Percentiles rank a stretch among this genome's conserved stretches.
phyloP scores from a whole-genome alignment of 805 yeast genomes.

The Candida morakotiae region DNA sequence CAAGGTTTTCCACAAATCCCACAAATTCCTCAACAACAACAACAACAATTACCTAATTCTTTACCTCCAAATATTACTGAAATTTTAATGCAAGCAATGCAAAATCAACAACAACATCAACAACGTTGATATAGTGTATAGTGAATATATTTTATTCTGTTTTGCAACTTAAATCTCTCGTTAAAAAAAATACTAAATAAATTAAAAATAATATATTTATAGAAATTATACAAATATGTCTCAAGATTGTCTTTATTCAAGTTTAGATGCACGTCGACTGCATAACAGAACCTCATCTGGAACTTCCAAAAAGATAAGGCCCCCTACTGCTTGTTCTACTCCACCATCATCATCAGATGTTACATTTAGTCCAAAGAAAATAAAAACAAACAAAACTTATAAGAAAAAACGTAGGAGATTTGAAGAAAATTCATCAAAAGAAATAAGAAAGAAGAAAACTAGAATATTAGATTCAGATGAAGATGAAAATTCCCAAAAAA shows the following conservation, averaged over 20 bases:
- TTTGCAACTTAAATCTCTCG: no score
- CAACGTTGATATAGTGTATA: not conserved
- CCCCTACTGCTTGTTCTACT: not conserved
- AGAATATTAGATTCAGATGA: not conserved
- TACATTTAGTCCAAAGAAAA: not conserved
- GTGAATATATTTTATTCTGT: no score
- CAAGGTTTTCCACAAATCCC: conserved; percentile 33
- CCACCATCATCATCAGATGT: conserved; percentile 1
- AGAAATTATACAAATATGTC: no score
- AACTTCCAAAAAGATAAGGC: not conserved
- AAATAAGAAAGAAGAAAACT: not conserved
- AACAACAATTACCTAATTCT: conserved; percentile 8
- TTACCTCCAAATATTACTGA: conserved; percentile 12
- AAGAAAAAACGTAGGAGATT: not conserved
- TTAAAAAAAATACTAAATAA: not conserved
- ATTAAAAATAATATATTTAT: no score
- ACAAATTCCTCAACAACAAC: conserved; percentile 9
- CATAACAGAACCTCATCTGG: not conserved
- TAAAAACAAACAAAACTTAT: not conserved
- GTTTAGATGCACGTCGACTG: conserved; percentile 5
- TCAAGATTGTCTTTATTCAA: no score
- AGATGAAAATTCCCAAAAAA: not conserved
- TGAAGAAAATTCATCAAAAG: not conserved
- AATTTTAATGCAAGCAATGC: conserved; percentile 10
- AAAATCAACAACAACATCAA: conserved; percentile 12